Conservation (phyloP, 108 stramenopile species). For the Pseudonitzschia multistriata region DNA sequence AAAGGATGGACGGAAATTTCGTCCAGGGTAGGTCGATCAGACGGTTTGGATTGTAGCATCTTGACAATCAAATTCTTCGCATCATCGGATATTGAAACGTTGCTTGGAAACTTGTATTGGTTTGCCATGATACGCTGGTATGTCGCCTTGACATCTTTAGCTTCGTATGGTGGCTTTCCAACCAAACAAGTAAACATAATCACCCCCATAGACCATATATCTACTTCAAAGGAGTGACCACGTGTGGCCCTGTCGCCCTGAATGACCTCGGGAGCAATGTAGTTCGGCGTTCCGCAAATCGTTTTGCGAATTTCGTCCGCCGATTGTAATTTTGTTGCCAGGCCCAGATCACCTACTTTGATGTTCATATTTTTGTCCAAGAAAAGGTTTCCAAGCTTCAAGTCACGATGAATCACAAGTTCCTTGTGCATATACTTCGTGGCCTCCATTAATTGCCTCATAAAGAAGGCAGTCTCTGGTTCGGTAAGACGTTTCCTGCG, state of each 20-base stretch:
- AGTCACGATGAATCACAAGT: conserved; percentile 96
- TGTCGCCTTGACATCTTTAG: conserved; percentile 97
- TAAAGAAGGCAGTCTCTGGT: conserved; percentile 77
- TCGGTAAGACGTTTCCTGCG: conserved; percentile 88
- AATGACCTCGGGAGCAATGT: conserved; percentile 99
- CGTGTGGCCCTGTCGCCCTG: conserved; percentile 81
- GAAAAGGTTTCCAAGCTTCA: conserved; percentile 98
- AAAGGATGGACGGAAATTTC: conserved; percentile 79
- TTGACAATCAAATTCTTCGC: conserved; percentile 85
- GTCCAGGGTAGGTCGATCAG: conserved; percentile 77
- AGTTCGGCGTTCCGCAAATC: conserved; percentile 99
- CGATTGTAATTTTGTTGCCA: conserved; percentile 86
- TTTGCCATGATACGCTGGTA: conserved; percentile 95
- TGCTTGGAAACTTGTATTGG: conserved; percentile 87
- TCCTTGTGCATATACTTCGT: conserved; percentile 89
- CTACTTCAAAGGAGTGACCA: conserved; percentile 96
- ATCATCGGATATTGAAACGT: conserved; percentile 66
- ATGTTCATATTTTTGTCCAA: conserved; percentile 77
- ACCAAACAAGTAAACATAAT: conserved; percentile 95
- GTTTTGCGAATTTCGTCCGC: conserved; percentile 90
- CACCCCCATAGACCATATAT: conserved; percentile 98
- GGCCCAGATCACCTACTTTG: conserved; percentile 96
- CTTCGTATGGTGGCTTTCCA: conserved; percentile 97
- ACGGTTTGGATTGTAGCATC: conserved; percentile 90
- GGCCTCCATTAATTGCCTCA: conserved; percentile 86